Percentiles rank a stretch among this genome's conserved stretches.
phyloP scores from a whole-genome alignment of 805 yeast species.

The Ogataea zsoltii region DNA sequence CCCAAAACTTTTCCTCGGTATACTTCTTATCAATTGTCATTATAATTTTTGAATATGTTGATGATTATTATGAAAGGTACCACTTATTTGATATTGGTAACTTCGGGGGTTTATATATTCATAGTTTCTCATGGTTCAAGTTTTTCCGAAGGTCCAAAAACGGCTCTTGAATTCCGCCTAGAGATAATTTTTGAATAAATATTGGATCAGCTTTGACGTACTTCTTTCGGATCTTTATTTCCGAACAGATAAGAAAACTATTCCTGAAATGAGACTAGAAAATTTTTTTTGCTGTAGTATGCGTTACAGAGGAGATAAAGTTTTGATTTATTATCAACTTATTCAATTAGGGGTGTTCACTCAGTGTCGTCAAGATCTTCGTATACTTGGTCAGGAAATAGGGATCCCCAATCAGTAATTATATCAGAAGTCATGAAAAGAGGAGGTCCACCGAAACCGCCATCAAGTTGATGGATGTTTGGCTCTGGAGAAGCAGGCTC shows the following conservation, averaged over 20 bases:
- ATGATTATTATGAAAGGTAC: too few relatives aligned
- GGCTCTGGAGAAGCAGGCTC: background rate
- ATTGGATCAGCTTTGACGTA: conserved; percentile 1
- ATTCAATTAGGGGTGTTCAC: too few relatives aligned
- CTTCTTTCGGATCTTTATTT: background rate
- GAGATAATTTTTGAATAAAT: too few relatives aligned
- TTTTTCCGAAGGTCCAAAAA: too few relatives aligned
- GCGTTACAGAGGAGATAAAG: too few relatives aligned
- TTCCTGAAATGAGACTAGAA: too few relatives aligned
- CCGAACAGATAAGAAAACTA: background rate
- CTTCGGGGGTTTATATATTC: too few relatives aligned
- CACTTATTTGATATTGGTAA: background rate
- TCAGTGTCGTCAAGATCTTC: background rate
- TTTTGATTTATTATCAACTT: too few relatives aligned
- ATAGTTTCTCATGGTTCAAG: too few relatives aligned
- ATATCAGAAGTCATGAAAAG: conserved; percentile 51
- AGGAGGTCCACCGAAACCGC: conserved; percentile 54
- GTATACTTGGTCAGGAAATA: conserved; percentile 44
- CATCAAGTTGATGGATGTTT: conserved; percentile 15
- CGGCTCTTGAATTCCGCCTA: too few relatives aligned
- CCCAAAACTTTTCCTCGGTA: conserved; percentile 13
- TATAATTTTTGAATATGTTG: background rate
- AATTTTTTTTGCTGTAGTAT: too few relatives aligned
- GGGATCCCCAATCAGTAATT: conserved; percentile 49
- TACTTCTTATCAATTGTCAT: background rate